Percentiles rank a stretch among this genome's conserved stretches.
Evolutionary conservation across 345 rosid genomes (phyloP).

Genomic region (Combretum micranthum): DNA sequence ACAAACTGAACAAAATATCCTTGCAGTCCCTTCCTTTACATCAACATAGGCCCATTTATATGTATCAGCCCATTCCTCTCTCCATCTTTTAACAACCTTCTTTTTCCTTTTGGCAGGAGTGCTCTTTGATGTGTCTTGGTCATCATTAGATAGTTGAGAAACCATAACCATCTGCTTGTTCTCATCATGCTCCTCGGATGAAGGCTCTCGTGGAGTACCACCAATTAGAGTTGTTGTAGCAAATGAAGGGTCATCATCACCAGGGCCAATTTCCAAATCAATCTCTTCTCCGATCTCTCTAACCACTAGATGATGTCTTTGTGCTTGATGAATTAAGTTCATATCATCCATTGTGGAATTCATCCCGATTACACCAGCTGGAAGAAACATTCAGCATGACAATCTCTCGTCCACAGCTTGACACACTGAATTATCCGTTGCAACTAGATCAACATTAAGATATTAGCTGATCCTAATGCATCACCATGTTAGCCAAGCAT

Average conservation of each 20-base stretch:
- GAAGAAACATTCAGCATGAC: conserved; percentile 96
- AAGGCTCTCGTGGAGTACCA: conserved; percentile 56
- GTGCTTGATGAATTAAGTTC: conserved; percentile 94
- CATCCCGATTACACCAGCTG: conserved; percentile 74
- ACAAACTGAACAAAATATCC: conserved; percentile 96
- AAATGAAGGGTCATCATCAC: conserved; percentile 84
- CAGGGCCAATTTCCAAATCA: conserved; percentile 94
- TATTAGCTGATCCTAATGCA: too few species aligned
- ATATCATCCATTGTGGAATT: conserved; percentile 94
- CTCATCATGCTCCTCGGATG: conserved; percentile 77
- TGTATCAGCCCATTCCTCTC: conserved; percentile 99
- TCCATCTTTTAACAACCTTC: conserved; percentile 97
- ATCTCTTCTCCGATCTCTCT: conserved; percentile 95
- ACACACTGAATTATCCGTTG: too few species aligned
- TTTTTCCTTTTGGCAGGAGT: conserved; percentile 82
- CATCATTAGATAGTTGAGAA: conserved; percentile 61
- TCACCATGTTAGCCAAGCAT: too few species aligned
- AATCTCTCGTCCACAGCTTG: conserved; percentile 16
- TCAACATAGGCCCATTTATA: conserved; percentile 99
- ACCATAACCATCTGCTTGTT: conserved; percentile 68
- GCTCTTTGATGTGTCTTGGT: conserved; percentile 59
- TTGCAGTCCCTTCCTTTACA: conserved; percentile 91
- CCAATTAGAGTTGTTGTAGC: conserved; percentile 65
- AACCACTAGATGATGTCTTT: conserved; percentile 89
- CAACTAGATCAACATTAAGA: too few species aligned